Evolutionary conservation across 257 asterid species (phyloP), one percentile per base, ranked within the genome.

Genomic region (Cinchona pubescens): DNA sequence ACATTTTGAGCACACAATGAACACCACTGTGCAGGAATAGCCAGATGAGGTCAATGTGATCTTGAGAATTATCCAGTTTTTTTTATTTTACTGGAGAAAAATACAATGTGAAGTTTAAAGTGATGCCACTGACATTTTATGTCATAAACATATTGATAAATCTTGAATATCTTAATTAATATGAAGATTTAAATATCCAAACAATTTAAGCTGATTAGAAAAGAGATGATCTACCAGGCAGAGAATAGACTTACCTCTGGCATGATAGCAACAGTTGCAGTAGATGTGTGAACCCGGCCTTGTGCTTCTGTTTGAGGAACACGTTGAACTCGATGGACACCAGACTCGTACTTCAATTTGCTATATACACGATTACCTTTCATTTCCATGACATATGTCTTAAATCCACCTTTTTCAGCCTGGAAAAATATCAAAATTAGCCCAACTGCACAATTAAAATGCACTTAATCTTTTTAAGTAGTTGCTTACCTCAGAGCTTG

Each of bases 241-340:
- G 45, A 23, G 63, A 53, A 71, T 55, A 37, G 72, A 71, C 79
- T 73, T 77, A 95, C 99, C 97, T 95, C 97, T 29, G 99, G 99
- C 98, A 95, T 95, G 81, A 95, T 92, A 78, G 99, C 99, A 80
- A 95, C 94, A 64, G 99, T 92, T 55, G 98, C 98, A 34, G 99
- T 95, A 32, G 98, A 95, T 76, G 98, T 95, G 85, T 95, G 99
- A 69, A 95, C 92, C 82, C 98, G 98, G 55, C 99, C 98, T 88
- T 95, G 99, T 74, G 98, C 80, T 87, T 95, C 99, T 73, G 99
- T 95, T 84, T 85, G 92, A 51, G 99, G 99, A 72, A 92, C 99
- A 75, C 99, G 99, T 68, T 95, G 99, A 86, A 95, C 99, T 75
- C 99, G 95, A 81, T 95, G 99, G 68, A 95, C 99, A 68, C 99